Evolutionary conservation across 1,284 basidiomycete species (phyloP).

Genomic region (Apiotrichum montevideense): DNA sequence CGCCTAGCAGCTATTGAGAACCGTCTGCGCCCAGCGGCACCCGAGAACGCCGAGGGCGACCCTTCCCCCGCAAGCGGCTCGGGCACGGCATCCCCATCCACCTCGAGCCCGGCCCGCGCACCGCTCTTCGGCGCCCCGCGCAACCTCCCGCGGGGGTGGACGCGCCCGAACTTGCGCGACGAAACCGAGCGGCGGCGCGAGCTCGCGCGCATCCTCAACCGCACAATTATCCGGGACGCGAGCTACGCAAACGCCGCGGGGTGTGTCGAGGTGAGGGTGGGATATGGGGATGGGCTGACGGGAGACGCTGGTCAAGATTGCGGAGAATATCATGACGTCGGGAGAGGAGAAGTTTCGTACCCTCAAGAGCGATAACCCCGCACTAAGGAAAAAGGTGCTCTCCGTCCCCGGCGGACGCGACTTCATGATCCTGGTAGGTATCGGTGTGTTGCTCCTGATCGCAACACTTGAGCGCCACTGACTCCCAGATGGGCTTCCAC

Average conservation of each 20-base stretch:
- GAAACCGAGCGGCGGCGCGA: constrained; percentile 27
- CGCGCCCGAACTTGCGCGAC: constrained; percentile 11
- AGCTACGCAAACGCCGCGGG: constrained; percentile 30
- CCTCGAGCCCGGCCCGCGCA: not conserved
- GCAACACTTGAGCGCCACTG: not conserved
- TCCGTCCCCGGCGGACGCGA: constrained; percentile 37
- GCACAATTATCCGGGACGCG: constrained; percentile 40
- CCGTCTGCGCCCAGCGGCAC: constrained; percentile 15
- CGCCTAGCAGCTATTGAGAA: constrained; percentile 36
- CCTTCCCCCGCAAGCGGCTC: not conserved
- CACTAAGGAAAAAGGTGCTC: constrained; percentile 38
- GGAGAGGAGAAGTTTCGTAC: constrained; percentile 36
- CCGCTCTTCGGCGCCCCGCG: constrained; percentile 5
- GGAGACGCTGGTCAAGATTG: constrained; percentile 42
- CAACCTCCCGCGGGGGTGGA: constrained; percentile 12
- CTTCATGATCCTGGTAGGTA: constrained; percentile 38
- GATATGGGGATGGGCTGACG: not conserved
- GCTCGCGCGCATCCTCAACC: constrained; percentile 32
- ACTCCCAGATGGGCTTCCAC: constrained; percentile 39
- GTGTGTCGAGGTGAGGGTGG: constrained; percentile 36
- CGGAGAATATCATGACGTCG: constrained; percentile 33
- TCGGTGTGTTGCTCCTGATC: not conserved
- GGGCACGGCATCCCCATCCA: not conserved
- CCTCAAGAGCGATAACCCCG: constrained; percentile 31
- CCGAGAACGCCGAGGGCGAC: not conserved